Evolutionary conservation across 2,329 filamentous ascomycete species (phyloP).

Genomic region (Pseudonectria buxi): DNA sequence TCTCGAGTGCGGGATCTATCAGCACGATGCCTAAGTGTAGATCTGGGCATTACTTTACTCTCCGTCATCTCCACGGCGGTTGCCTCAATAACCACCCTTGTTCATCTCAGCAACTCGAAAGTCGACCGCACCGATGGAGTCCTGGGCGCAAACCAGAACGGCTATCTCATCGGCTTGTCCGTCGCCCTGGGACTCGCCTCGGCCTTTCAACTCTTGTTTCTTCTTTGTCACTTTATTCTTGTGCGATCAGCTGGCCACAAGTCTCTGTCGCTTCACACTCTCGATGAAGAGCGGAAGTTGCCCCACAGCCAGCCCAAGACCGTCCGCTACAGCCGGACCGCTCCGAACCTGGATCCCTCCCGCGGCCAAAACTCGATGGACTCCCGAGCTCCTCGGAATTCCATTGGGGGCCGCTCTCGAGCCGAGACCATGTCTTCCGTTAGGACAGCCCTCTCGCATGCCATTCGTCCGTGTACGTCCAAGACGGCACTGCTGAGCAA

Average conservation of each 20-base stretch:
- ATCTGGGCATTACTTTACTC: slow-evolving; percentile 27
- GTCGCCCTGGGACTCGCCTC: slow-evolving; percentile 40
- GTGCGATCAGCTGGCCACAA: slow-evolving; percentile 22
- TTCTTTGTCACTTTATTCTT: slow-evolving; percentile 37
- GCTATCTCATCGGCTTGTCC: slow-evolving; percentile 38
- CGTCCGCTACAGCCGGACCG: slow-evolving; percentile 44
- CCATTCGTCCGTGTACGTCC: slow-evolving; percentile 49
- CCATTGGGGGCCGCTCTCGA: slow-evolving; percentile 27
- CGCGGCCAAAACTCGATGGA: slow-evolving; percentile 30
- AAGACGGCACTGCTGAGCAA: slow-evolving; percentile 46
- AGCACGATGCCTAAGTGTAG: slow-evolving; percentile 15
- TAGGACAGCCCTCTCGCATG: slow-evolving; percentile 36
- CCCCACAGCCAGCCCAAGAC: slow-evolving; percentile 38
- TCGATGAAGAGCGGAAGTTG: slow-evolving; percentile 16
- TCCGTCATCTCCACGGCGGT: slow-evolving; percentile 38
- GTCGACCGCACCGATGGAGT: slow-evolving; percentile 8
- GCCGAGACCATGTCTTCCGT: slow-evolving; percentile 21
- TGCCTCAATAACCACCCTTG: slow-evolving; percentile 38
- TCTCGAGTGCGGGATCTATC: slow-evolving; percentile 17
- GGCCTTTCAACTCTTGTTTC: slow-evolving; percentile 41
- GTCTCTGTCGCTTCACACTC: slow-evolving; percentile 14
- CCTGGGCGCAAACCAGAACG: slow-evolving; percentile 13
- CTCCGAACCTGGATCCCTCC: slow-evolving; percentile 25
- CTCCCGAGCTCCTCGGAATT: slow-evolving; percentile 36
- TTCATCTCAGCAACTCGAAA: slow-evolving; percentile 27